Conservation (phyloP, 805 yeast species). For the Cephaloascus fragrans region DNA sequence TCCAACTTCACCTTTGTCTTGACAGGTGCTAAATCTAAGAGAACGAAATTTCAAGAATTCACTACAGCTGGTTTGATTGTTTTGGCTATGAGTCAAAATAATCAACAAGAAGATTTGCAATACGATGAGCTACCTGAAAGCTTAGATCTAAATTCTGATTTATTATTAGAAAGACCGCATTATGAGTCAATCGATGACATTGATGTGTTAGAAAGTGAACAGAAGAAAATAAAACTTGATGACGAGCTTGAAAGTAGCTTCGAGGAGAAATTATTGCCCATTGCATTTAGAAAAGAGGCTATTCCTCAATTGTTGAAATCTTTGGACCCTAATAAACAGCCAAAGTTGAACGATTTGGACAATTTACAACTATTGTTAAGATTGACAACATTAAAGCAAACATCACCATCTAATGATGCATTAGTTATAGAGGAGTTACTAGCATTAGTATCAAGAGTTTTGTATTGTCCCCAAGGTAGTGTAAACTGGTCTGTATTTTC, state of each 20-base stretch:
- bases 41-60: constrained; percentile 72
- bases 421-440: constrained; percentile 76
- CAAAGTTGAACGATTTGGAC: constrained; percentile 61
- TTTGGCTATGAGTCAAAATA: constrained; percentile 47
- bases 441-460: constrained; percentile 65
- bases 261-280: constrained; percentile 43
- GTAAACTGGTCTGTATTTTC: constrained; percentile 74
- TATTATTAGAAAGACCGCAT: constrained; percentile 64
- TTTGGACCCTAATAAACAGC: constrained; percentile 78
- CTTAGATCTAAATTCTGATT: constrained; percentile 62
- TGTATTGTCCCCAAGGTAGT: constrained; percentile 36
- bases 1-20: constrained; percentile 55
- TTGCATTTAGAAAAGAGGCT: constrained; percentile 49
- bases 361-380: constrained; percentile 65
- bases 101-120: constrained; percentile 6
- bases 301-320: constrained; percentile 45
- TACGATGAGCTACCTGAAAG: constrained; percentile 36
- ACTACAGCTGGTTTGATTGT: constrained; percentile 69
- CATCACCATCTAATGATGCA: constrained; percentile 62
- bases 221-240: constrained; percentile 32
- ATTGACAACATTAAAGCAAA: constrained; percentile 49
- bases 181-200: constrained; percentile 52
- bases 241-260: constrained; percentile 12
- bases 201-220: constrained; percentile 23
- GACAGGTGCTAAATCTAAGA: constrained; percentile 82